Percentiles rank a stretch among this genome's conserved stretches.
These are phyloP conservation scores for Tetrapisispora phaffii DNA, from an alignment of 805 yeast species.

Conservation along the genomic window DNA sequence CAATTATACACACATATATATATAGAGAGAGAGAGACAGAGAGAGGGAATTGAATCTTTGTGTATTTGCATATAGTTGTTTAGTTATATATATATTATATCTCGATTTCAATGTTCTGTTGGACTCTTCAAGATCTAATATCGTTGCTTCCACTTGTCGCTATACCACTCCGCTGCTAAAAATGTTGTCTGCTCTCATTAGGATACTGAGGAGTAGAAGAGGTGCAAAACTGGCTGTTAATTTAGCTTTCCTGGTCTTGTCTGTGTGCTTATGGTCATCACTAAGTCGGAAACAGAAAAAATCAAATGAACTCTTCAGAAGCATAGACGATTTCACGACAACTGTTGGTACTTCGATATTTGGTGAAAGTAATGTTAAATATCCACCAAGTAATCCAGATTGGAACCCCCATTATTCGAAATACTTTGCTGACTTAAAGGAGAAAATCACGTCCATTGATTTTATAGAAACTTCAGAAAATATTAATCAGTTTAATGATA, in stretches of 20 bases:
- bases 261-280: not conserved
- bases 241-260: not conserved
- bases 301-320: not conserved
- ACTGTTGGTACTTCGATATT: not conserved
- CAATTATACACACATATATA: no score
- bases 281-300: not conserved
- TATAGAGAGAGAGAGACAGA: no score
- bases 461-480: not conserved
- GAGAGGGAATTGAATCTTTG: no score
- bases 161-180: not conserved
- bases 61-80: no score
- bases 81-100: no score
- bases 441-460: not conserved
- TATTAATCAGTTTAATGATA: not conserved
- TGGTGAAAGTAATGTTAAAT: not conserved
- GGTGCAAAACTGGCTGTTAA: not conserved
- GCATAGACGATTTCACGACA: not conserved
- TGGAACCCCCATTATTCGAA: slow-evolving; percentile 1
- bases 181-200: not conserved
- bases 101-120: no score
- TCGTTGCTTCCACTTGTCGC: not conserved
- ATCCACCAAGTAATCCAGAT: not conserved
- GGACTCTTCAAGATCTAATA: not conserved
- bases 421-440: not conserved
- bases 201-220: not conserved